These are phyloP conservation scores for Macrocystidia cucumis DNA, from an alignment of 1,284 basidiomycete species.

Conservation along the genomic window DNA sequence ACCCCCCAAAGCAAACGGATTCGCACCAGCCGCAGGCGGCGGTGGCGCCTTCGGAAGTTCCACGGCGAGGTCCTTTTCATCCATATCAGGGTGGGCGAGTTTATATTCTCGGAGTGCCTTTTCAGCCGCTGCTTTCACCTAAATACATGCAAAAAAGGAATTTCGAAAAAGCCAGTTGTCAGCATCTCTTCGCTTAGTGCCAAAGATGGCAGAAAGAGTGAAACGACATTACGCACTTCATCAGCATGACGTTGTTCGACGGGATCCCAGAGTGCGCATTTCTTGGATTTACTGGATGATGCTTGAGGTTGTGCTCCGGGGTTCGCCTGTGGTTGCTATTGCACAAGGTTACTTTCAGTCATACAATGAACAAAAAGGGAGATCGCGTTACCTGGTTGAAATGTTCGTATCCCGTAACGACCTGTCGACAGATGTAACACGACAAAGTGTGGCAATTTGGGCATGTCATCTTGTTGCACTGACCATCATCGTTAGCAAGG, in stretches of 20 bases:
- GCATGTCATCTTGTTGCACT: constrained; percentile 83
- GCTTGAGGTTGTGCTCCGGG: constrained; percentile 14
- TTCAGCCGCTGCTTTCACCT: constrained; percentile 69
- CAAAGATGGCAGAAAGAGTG: not conserved
- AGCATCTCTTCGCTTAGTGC: no score
- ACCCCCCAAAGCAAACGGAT: not conserved
- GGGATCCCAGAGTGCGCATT: constrained; percentile 68
- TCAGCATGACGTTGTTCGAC: constrained; percentile 56
- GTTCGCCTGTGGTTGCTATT: constrained; percentile 2
- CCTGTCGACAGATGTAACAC: constrained; percentile 72
- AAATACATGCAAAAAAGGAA: constrained; percentile 2
- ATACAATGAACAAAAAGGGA: constrained; percentile 6
- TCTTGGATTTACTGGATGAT: constrained; percentile 20
- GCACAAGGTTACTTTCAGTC: constrained; percentile 7
- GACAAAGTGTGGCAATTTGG: constrained; percentile 60
- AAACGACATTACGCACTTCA: constrained; percentile 42
- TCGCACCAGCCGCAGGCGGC: not conserved
- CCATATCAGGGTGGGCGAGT: constrained; percentile 45
- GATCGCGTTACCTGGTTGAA: constrained; percentile 44
- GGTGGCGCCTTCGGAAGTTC: constrained; percentile 38
- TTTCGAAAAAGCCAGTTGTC: no score
- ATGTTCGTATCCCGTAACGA: constrained; percentile 73
- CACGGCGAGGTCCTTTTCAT: constrained; percentile 45
- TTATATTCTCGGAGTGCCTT: constrained; percentile 55
- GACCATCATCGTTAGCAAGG: constrained; percentile 4